Conservation (phyloP, 2,329 filamentous ascomycete genomes). For the Cladophialophora exuberans region DNA sequence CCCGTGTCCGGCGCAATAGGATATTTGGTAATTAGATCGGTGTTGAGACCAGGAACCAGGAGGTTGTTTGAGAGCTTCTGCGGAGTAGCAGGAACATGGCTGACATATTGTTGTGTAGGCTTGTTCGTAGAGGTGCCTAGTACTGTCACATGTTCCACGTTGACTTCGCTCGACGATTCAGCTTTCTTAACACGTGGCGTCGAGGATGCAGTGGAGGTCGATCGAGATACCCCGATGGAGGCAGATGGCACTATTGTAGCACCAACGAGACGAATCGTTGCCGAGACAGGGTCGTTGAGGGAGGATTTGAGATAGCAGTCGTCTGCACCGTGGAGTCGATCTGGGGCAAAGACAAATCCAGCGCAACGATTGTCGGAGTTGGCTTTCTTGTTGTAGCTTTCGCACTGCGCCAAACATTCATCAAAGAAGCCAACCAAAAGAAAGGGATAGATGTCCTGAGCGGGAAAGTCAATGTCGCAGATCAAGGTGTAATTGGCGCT, state of each 20-base stretch:
- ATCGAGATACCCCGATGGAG: not conserved
- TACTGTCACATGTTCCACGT: slow-evolving; percentile 27
- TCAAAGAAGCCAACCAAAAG: slow-evolving; percentile 33
- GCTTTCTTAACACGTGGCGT: slow-evolving; percentile 1
- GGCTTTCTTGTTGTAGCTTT: slow-evolving; percentile 31
- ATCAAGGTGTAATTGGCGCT: slow-evolving; percentile 32
- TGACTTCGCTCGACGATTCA: slow-evolving; percentile 14
- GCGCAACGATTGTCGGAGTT: slow-evolving; percentile 23
- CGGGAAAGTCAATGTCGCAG: slow-evolving; percentile 36
- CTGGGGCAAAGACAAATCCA: slow-evolving; percentile 36
- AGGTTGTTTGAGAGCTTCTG: slow-evolving; percentile 30
- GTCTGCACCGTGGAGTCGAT: slow-evolving; percentile 30
- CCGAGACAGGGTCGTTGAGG: slow-evolving; percentile 29
- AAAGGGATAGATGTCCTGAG: slow-evolving; percentile 35
- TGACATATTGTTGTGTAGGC: slow-evolving; percentile 36
- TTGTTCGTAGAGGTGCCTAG: slow-evolving; percentile 34
- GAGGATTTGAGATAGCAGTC: slow-evolving; percentile 39
- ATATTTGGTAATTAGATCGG: slow-evolving; percentile 35
- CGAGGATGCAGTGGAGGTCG: not conserved
- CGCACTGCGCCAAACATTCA: slow-evolving; percentile 35
- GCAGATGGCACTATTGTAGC: slow-evolving; percentile 20
- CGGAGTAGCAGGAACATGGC: slow-evolving; percentile 27
- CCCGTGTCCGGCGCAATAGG: slow-evolving; percentile 36
- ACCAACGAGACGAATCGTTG: slow-evolving; percentile 33
- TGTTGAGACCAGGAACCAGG: slow-evolving; percentile 35